A percentile compares a stretch with the other conserved stretches of the same genome.
Evolutionary conservation across 306 rosid species (phyloP).

Genomic region (Quercus engelmannii): DNA sequence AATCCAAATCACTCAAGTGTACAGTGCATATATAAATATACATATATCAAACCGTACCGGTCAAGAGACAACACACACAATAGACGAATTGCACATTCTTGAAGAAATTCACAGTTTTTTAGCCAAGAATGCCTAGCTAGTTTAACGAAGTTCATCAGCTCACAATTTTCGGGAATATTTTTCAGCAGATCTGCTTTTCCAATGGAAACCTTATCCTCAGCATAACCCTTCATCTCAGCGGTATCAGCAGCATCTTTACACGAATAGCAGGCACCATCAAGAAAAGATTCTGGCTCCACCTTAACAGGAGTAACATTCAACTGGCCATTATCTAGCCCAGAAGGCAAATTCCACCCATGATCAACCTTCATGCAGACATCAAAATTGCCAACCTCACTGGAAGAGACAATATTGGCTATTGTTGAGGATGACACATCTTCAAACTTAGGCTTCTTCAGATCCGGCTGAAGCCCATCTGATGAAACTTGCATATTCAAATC

Average conservation of each 20-base stretch:
- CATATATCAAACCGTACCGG: constrained; percentile 51
- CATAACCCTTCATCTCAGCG: constrained; percentile 34
- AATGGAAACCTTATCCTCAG: constrained; percentile 36
- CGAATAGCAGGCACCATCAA: constrained; percentile 28
- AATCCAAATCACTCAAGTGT: neutral
- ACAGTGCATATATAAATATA: too few species aligned
- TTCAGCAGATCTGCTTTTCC: constrained; percentile 38
- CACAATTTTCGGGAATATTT: constrained; percentile 56
- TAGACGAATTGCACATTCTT: constrained; percentile 87
- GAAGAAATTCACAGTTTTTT: constrained; percentile 83
- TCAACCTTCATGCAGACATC: constrained; percentile 45
- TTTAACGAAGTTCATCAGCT: constrained; percentile 67
- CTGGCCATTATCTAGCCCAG: constrained; percentile 46
- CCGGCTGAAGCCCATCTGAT: constrained; percentile 49
- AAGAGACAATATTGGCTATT: constrained; percentile 37
- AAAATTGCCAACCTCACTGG: constrained; percentile 41
- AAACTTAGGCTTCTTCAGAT: constrained; percentile 64
- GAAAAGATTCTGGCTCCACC: constrained; percentile 44
- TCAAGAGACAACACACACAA: constrained; percentile 86
- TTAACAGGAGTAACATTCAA: constrained; percentile 35
- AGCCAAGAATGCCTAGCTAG: constrained; percentile 88
- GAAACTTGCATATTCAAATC: constrained; percentile 71
- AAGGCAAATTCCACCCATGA: constrained; percentile 40
- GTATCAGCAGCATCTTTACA: constrained; percentile 27
- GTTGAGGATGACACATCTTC: constrained; percentile 51